A percentile compares a stretch with the other conserved stretches of the same genome.
Evolutionary conservation across 805 yeast genomes (phyloP).

Genomic region (Lachancea fermentati): DNA sequence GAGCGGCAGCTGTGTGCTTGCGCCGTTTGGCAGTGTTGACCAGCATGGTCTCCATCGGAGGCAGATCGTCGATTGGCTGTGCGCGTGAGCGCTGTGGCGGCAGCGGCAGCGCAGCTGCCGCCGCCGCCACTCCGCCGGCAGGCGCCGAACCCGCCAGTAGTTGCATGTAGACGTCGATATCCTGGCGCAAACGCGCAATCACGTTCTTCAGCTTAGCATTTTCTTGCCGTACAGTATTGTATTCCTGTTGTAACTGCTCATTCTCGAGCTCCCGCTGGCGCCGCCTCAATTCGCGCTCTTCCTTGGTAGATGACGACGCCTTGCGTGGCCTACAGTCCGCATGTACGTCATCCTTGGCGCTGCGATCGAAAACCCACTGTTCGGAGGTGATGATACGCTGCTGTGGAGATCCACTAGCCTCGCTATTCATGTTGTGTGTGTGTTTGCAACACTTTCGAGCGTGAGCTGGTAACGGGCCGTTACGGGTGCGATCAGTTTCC

Average conservation of each 20-base stretch:
- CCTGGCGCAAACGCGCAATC: conserved; percentile 20
- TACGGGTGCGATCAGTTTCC: background rate
- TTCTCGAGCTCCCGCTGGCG: conserved; percentile 15
- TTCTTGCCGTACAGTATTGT: conserved; percentile 21
- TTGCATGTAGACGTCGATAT: conserved; percentile 21
- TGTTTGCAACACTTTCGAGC: no score
- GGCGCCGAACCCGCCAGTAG: conserved; percentile 8
- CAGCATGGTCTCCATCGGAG: conserved; percentile 15
- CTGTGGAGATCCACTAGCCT: conserved; percentile 12
- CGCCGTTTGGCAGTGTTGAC: conserved; percentile 18
- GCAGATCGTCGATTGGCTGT: conserved; percentile 6
- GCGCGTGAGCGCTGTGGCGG: background rate
- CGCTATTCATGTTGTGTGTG: conserved; percentile 3
- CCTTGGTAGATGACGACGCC: conserved; percentile 5
- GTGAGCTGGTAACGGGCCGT: background rate
- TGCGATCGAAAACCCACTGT: conserved; percentile 17
- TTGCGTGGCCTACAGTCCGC: conserved; percentile 6
- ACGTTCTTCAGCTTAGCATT: conserved; percentile 24
- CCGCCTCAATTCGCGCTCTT: conserved; percentile 8
- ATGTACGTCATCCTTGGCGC: conserved; percentile 6
- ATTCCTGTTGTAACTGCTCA: conserved; percentile 21
- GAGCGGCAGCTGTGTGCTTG: conserved; percentile 5
- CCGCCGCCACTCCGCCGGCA: conserved; percentile 5
- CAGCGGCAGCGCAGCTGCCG: background rate
- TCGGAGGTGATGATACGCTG: conserved; percentile 20